Percentiles rank a stretch among this genome's conserved stretches.
These are phyloP conservation scores for Claviceps lovelessii DNA, from an alignment of 2,329 filamentous ascomycete genomes.

Conservation along the genomic window DNA sequence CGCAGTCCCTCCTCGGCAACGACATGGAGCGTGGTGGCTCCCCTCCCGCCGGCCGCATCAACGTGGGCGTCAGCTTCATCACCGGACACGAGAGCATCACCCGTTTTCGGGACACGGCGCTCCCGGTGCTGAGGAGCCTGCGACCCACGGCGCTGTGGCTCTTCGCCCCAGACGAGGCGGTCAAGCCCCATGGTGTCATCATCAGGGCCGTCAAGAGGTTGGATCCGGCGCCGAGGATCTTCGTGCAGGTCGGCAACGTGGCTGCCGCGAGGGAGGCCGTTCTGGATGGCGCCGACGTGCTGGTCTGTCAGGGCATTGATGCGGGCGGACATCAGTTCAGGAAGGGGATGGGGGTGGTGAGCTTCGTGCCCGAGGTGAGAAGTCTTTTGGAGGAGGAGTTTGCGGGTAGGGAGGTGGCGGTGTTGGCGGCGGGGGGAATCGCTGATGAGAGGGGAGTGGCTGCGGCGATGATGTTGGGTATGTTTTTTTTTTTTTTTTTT, in stretches of 20 bases:
- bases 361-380: constrained; percentile 42
- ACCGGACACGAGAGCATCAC: constrained; percentile 32
- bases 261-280: constrained; percentile 36
- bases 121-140: constrained; percentile 37
- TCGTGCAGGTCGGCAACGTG: constrained; percentile 49
- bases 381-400: constrained; percentile 29
- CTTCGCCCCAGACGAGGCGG: constrained; percentile 41
- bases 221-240: constrained; percentile 29
- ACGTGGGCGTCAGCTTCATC: constrained; percentile 43
- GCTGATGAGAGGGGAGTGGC: constrained; percentile 39
- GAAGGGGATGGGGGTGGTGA: constrained; percentile 37
- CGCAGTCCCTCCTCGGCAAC: constrained; percentile 14
- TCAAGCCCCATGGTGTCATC: constrained; percentile 23
- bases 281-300: constrained; percentile 36
- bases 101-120: constrained; percentile 26
- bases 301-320: constrained; percentile 50
- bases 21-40: constrained; percentile 8
- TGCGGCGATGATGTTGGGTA: constrained; percentile 40
- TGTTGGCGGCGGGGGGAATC: constrained; percentile 48
- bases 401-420: constrained; percentile 17
- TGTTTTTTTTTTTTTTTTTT: constrained; percentile 5
- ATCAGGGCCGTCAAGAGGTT: constrained; percentile 20
- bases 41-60: constrained; percentile 26
- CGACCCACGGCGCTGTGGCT: constrained; percentile 50
- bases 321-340: constrained; percentile 50